These are phyloP conservation scores for Cadophora sp. DNA, from an alignment of 2,329 filamentous ascomycete species.

Conservation along the genomic window DNA sequence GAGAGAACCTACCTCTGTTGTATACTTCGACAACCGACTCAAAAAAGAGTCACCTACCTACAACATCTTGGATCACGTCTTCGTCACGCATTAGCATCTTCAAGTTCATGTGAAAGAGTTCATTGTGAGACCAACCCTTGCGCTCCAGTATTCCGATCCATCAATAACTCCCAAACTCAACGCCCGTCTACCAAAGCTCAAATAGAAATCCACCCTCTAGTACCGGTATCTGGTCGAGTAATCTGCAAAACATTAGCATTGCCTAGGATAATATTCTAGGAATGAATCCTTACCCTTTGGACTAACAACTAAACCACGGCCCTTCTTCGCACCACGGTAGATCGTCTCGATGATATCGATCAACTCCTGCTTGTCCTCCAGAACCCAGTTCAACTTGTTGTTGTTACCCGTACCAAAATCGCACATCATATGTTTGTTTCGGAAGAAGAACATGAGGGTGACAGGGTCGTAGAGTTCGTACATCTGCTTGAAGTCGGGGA, in stretches of 20 bases:
- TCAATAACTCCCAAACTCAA: conserved; percentile 15
- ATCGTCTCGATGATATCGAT: conserved; percentile 99
- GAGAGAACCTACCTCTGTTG: neutral
- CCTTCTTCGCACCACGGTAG: conserved; percentile 98
- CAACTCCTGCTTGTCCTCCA: conserved; percentile 97
- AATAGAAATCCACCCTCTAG: conserved; percentile 45
- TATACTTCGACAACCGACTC: too few relatives aligned
- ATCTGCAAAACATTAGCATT: conserved; percentile 41
- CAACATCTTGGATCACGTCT: conserved; percentile 24
- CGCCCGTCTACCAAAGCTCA: conserved; percentile 1
- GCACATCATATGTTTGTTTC: conserved; percentile 99
- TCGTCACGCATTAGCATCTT: conserved; percentile 35
- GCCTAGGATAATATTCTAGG: neutral
- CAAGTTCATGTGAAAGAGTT: conserved; percentile 26
- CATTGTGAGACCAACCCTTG: conserved; percentile 49
- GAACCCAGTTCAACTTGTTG: conserved; percentile 96
- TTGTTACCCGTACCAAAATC: conserved; percentile 99
- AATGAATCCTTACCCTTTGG: conserved; percentile 67
- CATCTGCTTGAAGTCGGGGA: conserved; percentile 95
- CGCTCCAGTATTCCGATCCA: conserved; percentile 14
- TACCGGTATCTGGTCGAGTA: conserved; percentile 76
- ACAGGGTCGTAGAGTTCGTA: conserved; percentile 91
- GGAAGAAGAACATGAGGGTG: conserved; percentile 97
- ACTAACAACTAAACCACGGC: conserved; percentile 92
- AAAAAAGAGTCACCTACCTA: neutral